These are phyloP conservation scores for Starmera dryadoides DNA, from an alignment of 805 yeast genomes.

Conservation along the genomic window DNA sequence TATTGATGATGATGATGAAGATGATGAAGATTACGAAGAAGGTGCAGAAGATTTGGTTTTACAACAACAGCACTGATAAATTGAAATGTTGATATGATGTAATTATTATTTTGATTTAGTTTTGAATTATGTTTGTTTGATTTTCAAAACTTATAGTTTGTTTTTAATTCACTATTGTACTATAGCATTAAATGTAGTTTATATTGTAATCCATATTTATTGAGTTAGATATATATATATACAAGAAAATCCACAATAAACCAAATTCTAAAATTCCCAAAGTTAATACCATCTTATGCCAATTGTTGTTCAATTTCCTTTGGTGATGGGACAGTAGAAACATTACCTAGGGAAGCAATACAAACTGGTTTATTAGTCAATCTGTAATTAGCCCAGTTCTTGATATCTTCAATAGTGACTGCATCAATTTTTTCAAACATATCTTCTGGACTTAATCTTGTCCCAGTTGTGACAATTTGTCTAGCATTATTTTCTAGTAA, in stretches of 20 bases:
- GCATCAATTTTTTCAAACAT: conserved; percentile 59
- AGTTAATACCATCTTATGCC: conserved; percentile 26
- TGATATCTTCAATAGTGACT: conserved; percentile 72
- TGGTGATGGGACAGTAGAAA: conserved; percentile 63
- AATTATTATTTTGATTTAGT: too few species aligned
- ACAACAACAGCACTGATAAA: conserved; percentile 11
- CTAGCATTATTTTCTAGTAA: conserved; percentile 97
- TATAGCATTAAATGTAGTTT: too few species aligned
- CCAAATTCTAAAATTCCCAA: background rate
- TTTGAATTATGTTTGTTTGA: too few species aligned
- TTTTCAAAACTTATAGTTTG: too few species aligned
- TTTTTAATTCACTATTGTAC: too few species aligned
- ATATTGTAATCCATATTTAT: too few species aligned
- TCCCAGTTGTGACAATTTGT: conserved; percentile 92
- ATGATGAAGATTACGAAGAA: conserved; percentile 26
- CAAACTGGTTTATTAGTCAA: conserved; percentile 76
- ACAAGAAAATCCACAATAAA: too few species aligned
- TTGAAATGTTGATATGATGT: background rate
- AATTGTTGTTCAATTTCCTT: conserved; percentile 32
- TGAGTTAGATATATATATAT: conserved; percentile 1
- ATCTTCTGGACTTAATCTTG: conserved; percentile 38
- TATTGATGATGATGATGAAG: conserved; percentile 34
- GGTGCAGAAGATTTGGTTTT: conserved; percentile 26
- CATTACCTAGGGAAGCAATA: conserved; percentile 86
- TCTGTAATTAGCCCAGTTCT: conserved; percentile 82